Percentiles rank a stretch among this genome's conserved stretches.
These are phyloP conservation scores for Knufia petricola DNA, from an alignment of 2,329 filamentous ascomycete species.

Conservation along the genomic window DNA sequence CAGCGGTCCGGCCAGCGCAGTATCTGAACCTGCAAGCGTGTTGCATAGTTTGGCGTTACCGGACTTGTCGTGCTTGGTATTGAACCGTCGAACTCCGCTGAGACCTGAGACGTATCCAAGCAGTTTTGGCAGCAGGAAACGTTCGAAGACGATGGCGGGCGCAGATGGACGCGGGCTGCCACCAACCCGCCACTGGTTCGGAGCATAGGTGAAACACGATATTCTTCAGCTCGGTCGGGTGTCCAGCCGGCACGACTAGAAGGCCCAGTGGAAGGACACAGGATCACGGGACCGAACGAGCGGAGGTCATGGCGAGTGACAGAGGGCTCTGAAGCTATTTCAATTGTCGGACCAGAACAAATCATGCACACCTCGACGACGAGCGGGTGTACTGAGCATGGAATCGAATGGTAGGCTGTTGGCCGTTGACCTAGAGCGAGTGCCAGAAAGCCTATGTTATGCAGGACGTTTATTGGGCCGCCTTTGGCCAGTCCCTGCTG, in stretches of 20 bases:
- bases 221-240: constrained; percentile 3
- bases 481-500: background rate
- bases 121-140: too few relatives aligned
- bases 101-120: too few relatives aligned
- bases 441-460: background rate
- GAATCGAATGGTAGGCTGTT: background rate
- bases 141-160: background rate
- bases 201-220: background rate
- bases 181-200: background rate
- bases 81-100: too few relatives aligned
- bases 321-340: background rate
- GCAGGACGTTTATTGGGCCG: constrained; percentile 5
- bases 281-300: background rate
- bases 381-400: background rate
- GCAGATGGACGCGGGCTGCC: constrained; percentile 2
- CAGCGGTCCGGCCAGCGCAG: constrained; percentile 1
- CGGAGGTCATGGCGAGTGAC: constrained; percentile 5
- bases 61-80: too few relatives aligned
- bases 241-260: background rate
- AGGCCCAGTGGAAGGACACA: background rate
- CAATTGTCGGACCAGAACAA: constrained; percentile 7
- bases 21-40: background rate
- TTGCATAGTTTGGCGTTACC: too few relatives aligned
- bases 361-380: background rate
- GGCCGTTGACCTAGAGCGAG: background rate